A percentile compares a stretch with the other conserved stretches of the same genome.
Conservation (phyloP, 768 basidiomycete genomes). For the Mycena galopus region DNA sequence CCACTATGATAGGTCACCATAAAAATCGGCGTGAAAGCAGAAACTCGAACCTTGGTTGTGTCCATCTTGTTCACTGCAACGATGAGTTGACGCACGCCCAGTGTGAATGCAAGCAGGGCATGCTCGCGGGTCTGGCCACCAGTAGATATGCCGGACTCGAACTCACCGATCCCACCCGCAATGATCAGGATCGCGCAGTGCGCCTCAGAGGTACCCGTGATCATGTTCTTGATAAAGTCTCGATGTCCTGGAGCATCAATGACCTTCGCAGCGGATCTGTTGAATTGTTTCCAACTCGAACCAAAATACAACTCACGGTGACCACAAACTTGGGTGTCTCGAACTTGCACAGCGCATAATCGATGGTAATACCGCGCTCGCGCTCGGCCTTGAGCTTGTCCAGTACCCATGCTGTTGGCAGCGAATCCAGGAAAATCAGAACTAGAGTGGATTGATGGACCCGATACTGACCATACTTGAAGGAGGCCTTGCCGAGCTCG, state of each 20-base stretch:
- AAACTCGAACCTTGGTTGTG: slow-evolving; percentile 85
- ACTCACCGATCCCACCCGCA: slow-evolving; percentile 99
- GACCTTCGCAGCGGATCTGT: slow-evolving; percentile 73
- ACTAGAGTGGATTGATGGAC: too few species aligned
- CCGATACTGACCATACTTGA: slow-evolving; percentile 87
- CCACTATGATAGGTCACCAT: slow-evolving; percentile 72
- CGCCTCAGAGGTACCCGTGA: slow-evolving; percentile 99
- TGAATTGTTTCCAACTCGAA: slow-evolving; percentile 28
- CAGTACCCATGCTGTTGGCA: slow-evolving; percentile 91
- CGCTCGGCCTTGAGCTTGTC: slow-evolving; percentile 99
- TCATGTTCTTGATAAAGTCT: slow-evolving; percentile 99
- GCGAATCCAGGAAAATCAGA: slow-evolving; percentile 38
- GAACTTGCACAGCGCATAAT: slow-evolving; percentile 99
- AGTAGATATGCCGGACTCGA: slow-evolving; percentile 99
- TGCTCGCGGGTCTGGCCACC: slow-evolving; percentile 99
- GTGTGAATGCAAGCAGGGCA: slow-evolving; percentile 99
- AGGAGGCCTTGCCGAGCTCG: slow-evolving; percentile 99
- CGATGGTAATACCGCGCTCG: slow-evolving; percentile 99
- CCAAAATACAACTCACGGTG: slow-evolving; percentile 68
- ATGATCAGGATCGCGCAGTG: slow-evolving; percentile 99
- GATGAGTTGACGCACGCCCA: slow-evolving; percentile 99
- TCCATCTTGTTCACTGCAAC: slow-evolving; percentile 99
- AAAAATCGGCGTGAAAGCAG: background rate
- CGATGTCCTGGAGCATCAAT: slow-evolving; percentile 99
- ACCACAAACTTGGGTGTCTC: slow-evolving; percentile 98